Conservation (phyloP, 371 early-diverging fungal species). For the Enteropsectra breve region DNA sequence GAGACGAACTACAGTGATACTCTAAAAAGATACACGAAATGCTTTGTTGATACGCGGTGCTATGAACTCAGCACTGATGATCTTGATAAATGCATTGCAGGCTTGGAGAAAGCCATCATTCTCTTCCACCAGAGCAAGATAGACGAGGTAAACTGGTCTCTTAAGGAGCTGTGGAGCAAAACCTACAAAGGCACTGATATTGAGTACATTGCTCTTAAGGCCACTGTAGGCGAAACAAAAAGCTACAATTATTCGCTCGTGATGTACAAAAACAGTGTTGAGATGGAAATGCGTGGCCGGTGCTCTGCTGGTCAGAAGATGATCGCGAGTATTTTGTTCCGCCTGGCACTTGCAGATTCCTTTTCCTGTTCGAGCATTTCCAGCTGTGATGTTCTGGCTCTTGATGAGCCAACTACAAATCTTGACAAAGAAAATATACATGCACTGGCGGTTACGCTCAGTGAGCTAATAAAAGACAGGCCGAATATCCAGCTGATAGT, state of each 20-base stretch:
- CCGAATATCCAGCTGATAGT: conserved; percentile 87
- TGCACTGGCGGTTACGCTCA: conserved; percentile 74
- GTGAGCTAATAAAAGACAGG: conserved; percentile 61
- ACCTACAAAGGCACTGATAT: conserved; percentile 87
- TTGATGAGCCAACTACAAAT: conserved; percentile 99
- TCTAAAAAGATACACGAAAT: conserved; percentile 59
- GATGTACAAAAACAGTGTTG: conserved; percentile 75
- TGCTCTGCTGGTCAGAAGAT: conserved; percentile 98
- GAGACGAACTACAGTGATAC: conserved; percentile 68
- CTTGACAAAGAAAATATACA: conserved; percentile 83
- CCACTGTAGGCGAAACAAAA: conserved; percentile 32
- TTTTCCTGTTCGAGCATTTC: conserved; percentile 72
- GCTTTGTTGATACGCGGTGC: conserved; percentile 56
- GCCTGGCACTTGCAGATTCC: conserved; percentile 88
- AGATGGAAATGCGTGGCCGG: conserved; percentile 89
- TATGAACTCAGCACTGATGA: conserved; percentile 69
- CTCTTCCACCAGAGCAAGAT: conserved; percentile 85
- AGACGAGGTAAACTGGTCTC: conserved; percentile 86
- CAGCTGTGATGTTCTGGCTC: conserved; percentile 83
- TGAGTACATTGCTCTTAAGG: conserved; percentile 44
- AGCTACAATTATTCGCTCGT: conserved; percentile 54
- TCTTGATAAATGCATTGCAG: conserved; percentile 72
- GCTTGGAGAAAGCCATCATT: conserved; percentile 81
- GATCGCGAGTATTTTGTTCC: conserved; percentile 82
- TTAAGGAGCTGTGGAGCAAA: conserved; percentile 85